Percentiles rank a stretch among this genome's conserved stretches.
Conservation (phyloP, 2,329 filamentous ascomycete genomes). For the Pseudogymnoascus sp. region DNA sequence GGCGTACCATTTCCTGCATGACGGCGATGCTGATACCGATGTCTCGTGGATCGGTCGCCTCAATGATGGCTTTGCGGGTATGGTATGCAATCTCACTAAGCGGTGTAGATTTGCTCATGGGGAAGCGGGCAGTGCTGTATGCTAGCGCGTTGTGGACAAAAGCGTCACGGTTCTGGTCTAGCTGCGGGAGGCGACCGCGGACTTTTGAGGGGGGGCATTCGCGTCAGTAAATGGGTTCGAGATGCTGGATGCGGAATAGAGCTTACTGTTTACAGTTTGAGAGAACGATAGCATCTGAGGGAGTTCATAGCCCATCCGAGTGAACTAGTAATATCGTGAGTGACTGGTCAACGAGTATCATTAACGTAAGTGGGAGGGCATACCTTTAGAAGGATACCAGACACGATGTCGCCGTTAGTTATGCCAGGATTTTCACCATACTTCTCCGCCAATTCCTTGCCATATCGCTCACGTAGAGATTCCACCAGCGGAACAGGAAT, state of each 20-base stretch:
- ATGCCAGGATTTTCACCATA: not conserved
- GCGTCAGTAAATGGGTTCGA: not conserved
- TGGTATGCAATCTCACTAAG: not conserved
- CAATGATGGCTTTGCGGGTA: not conserved
- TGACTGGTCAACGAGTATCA: not conserved
- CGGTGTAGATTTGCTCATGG: not conserved
- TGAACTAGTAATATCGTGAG: not conserved
- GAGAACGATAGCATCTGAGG: not conserved
- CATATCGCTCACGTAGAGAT: not conserved
- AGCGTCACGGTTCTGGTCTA: not conserved
- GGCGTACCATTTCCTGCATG: not conserved
- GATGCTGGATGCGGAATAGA: not conserved
- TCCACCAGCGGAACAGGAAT: not conserved
- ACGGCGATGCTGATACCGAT: not conserved
- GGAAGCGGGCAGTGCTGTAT: not conserved
- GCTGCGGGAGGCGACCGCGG: not conserved
- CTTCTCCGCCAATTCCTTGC: not conserved
- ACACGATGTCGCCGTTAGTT: not conserved
- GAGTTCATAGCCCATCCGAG: not conserved
- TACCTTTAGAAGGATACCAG: not conserved
- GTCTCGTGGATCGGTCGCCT: not conserved
- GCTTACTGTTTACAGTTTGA: not conserved
- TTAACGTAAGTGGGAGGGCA: not conserved
- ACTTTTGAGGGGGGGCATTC: not conserved
- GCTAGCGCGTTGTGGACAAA: not conserved